phyloP scores from a whole-genome alignment of 2,329 filamentous ascomycete species.

The Colletotrichum shisoi region DNA sequence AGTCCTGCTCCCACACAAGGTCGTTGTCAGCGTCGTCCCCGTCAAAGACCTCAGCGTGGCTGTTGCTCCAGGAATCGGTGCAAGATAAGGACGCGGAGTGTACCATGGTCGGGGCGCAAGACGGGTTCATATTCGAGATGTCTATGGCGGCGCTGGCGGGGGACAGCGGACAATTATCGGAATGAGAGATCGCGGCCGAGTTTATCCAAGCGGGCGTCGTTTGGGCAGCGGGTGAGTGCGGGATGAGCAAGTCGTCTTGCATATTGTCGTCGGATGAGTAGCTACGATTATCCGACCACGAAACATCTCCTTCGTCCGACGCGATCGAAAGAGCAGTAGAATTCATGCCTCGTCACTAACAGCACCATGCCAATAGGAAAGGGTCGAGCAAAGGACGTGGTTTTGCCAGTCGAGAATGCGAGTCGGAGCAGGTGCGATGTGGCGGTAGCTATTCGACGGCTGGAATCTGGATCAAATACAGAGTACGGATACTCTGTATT shows the following conservation, averaged over 20 bases:
- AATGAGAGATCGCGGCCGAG: conserved; percentile 45
- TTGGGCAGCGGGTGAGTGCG: conserved; percentile 50
- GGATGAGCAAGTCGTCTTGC: conserved; percentile 44
- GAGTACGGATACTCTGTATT: too few relatives aligned
- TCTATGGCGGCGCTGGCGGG: conserved; percentile 62
- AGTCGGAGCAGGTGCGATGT: not conserved
- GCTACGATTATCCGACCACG: conserved; percentile 58
- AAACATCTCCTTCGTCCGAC: conserved; percentile 53
- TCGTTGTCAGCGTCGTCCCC: conserved; percentile 53
- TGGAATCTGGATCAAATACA: conserved; percentile 33
- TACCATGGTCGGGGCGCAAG: conserved; percentile 53
- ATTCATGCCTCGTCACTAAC: conserved; percentile 59
- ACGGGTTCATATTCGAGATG: conserved; percentile 49
- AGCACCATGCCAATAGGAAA: conserved; percentile 51
- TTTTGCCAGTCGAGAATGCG: conserved; percentile 6
- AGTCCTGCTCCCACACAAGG: conserved; percentile 57
- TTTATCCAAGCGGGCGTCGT: conserved; percentile 44
- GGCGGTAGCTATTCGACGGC: not conserved
- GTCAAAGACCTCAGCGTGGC: conserved; percentile 49
- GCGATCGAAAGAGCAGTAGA: conserved; percentile 51
- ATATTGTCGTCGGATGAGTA: conserved; percentile 55
- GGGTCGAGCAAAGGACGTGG: conserved; percentile 12
- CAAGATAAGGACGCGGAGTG: conserved; percentile 59
- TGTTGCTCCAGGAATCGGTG: conserved; percentile 56
- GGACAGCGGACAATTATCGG: conserved; percentile 60